These are phyloP conservation scores for Zangia roseola DNA, from an alignment of 768 basidiomycete genomes.

Conservation along the genomic window DNA sequence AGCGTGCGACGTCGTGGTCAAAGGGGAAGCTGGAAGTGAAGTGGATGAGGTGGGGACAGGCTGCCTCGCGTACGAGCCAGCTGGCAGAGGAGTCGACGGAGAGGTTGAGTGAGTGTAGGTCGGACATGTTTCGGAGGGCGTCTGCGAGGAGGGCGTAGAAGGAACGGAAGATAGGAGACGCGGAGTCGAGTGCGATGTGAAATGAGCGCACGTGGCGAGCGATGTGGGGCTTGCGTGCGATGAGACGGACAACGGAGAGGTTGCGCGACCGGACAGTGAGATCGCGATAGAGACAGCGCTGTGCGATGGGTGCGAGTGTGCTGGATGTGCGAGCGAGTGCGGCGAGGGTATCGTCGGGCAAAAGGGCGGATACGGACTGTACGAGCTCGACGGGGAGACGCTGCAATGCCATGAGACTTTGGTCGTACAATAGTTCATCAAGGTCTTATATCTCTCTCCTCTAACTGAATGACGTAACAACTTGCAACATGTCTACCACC, in stretches of 20 bases:
- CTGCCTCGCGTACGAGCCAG: conserved; percentile 48
- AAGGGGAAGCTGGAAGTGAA: conserved; percentile 63
- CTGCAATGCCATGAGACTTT: too few species aligned
- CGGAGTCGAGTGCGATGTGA: conserved; percentile 49
- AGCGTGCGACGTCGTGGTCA: conserved; percentile 55
- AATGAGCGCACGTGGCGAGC: conserved; percentile 64
- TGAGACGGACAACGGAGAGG: conserved; percentile 50
- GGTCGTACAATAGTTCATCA: too few species aligned
- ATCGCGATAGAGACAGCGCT: conserved; percentile 62
- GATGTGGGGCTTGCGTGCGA: conserved; percentile 55
- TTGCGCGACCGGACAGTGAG: conserved; percentile 46
- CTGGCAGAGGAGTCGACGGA: conserved; percentile 46
- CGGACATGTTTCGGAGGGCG: conserved; percentile 62
- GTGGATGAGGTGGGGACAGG: conserved; percentile 49
- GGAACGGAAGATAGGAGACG: conserved; percentile 38
- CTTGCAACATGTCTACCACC: conserved; percentile 3
- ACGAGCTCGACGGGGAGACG: conserved; percentile 62
- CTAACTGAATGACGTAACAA: conserved; percentile 16
- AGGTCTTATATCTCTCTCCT: too few species aligned
- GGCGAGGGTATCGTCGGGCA: conserved; percentile 40
- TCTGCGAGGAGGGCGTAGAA: conserved; percentile 49
- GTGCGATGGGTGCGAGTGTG: conserved; percentile 47
- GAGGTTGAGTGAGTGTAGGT: conserved; percentile 52
- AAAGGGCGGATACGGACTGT: conserved; percentile 45
- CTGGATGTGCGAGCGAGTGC: conserved; percentile 46